phyloP scores from a whole-genome alignment of 306 rosid species.

The Lagenaria siceraria region DNA sequence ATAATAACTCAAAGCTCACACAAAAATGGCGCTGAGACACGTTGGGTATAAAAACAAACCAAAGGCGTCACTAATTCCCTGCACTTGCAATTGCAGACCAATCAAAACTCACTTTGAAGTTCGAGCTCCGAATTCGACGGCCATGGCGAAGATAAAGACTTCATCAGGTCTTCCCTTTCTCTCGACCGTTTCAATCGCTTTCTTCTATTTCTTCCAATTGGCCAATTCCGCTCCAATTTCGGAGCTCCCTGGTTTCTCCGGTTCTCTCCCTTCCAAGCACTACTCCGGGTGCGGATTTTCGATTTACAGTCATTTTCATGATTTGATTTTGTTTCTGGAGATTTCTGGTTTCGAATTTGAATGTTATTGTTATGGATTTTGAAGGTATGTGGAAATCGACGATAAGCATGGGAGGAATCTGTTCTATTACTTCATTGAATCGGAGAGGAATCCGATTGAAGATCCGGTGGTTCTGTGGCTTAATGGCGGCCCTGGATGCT shows the following conservation, averaged over 20 bases:
- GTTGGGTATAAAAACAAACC: neutral
- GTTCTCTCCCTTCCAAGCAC: slow-evolving; percentile 30
- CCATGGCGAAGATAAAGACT: slow-evolving; percentile 10
- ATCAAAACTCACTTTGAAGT: neutral
- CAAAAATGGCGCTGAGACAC: neutral
- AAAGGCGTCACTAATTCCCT: neutral
- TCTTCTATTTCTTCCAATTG: neutral
- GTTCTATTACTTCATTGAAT: slow-evolving; percentile 67
- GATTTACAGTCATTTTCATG: neutral
- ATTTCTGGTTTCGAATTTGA: neutral
- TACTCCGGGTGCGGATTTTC: slow-evolving; percentile 31
- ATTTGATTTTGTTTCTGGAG: neutral
- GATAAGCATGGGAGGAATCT: slow-evolving; percentile 49
- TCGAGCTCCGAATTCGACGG: neutral
- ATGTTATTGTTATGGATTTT: neutral
- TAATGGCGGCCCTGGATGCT: slow-evolving; percentile 96
- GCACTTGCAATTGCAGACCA: neutral
- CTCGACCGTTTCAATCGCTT: slow-evolving; percentile 1
- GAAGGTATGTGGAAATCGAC: slow-evolving; percentile 35
- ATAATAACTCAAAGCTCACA: too few species aligned
- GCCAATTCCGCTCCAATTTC: slow-evolving; percentile 16
- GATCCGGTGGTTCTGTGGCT: slow-evolving; percentile 98
- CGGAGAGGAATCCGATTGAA: slow-evolving; percentile 59
- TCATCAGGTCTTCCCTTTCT: neutral
- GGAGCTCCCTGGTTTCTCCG: slow-evolving; percentile 36